A percentile compares a stretch with the other conserved stretches of the same genome.
Evolutionary conservation across 2,329 filamentous ascomycete genomes (phyloP).

Genomic region (Fusarium xyrophilum): DNA sequence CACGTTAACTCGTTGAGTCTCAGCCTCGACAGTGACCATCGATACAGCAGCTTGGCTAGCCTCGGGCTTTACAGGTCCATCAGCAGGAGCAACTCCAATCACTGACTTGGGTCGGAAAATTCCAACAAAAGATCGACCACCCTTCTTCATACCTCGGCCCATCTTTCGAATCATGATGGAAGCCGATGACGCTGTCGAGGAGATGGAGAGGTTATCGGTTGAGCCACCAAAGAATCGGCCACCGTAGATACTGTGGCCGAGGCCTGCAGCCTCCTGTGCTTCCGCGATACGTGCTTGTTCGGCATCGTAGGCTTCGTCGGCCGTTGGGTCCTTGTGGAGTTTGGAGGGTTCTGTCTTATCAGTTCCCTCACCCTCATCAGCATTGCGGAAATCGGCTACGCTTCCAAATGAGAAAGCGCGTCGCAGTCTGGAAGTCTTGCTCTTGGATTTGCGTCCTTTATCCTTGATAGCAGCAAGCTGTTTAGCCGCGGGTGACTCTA

Average conservation of each 20-base stretch:
- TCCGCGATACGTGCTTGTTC: slow-evolving; percentile 92
- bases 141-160: slow-evolving; percentile 98
- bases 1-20: slow-evolving; percentile 82
- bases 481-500: slow-evolving; percentile 76
- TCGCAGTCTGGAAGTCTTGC: slow-evolving; percentile 84
- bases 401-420: slow-evolving; percentile 97
- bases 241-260: slow-evolving; percentile 93
- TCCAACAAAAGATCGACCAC: slow-evolving; percentile 87
- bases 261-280: slow-evolving; percentile 88
- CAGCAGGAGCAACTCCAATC: slow-evolving; percentile 76
- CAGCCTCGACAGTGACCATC: slow-evolving; percentile 94
- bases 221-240: slow-evolving; percentile 87
- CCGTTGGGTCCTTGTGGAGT: slow-evolving; percentile 69
- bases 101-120: slow-evolving; percentile 95
- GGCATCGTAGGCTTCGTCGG: slow-evolving; percentile 74
- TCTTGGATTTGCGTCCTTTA: slow-evolving; percentile 77
- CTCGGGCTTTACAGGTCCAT: slow-evolving; percentile 66
- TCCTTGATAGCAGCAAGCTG: slow-evolving; percentile 88
- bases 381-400: slow-evolving; percentile 85
- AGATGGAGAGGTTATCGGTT: slow-evolving; percentile 92
- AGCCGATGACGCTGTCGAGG: slow-evolving; percentile 86
- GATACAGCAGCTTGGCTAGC: slow-evolving; percentile 85
- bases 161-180: slow-evolving; percentile 98
- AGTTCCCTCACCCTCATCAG: slow-evolving; percentile 60
- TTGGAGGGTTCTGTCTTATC: slow-evolving; percentile 54